phyloP scores from a whole-genome alignment of 2,329 filamentous ascomycete species.

The Curvularia sp. region DNA sequence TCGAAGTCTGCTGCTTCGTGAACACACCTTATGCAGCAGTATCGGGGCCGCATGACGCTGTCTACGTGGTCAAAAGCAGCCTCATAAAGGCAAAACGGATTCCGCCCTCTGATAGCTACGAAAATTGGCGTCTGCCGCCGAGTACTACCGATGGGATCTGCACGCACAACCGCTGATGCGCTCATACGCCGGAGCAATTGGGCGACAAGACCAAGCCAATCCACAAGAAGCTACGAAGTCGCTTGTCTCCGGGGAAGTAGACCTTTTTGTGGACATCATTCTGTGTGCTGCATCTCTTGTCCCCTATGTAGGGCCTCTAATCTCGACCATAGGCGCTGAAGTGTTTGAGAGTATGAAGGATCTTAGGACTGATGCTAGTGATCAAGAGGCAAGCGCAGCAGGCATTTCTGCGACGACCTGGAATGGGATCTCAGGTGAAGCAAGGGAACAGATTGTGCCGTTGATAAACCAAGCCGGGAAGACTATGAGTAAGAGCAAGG shows the following conservation, averaged over 20 bases:
- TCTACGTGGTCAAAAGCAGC: background rate
- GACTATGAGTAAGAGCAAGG: background rate
- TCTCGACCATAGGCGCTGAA: background rate
- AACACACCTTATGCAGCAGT: background rate
- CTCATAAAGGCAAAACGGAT: background rate
- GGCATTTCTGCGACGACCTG: background rate
- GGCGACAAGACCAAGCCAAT: background rate
- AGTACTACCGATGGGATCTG: background rate
- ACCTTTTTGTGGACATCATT: background rate
- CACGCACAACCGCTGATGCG: background rate
- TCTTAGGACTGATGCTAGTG: background rate
- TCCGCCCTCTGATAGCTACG: background rate
- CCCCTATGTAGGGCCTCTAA: background rate
- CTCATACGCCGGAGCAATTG: background rate
- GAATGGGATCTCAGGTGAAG: background rate
- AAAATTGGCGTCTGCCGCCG: background rate
- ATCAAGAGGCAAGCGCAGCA: background rate
- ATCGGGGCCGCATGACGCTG: background rate
- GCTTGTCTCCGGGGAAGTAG: background rate
- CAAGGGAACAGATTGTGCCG: background rate
- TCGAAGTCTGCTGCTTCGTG: background rate
- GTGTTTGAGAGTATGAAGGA: background rate
- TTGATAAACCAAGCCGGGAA: background rate
- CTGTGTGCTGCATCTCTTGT: background rate
- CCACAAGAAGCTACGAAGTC: background rate